phyloP scores from a whole-genome alignment of 2,329 filamentous ascomycete species.

The Westerdykella ornata region DNA sequence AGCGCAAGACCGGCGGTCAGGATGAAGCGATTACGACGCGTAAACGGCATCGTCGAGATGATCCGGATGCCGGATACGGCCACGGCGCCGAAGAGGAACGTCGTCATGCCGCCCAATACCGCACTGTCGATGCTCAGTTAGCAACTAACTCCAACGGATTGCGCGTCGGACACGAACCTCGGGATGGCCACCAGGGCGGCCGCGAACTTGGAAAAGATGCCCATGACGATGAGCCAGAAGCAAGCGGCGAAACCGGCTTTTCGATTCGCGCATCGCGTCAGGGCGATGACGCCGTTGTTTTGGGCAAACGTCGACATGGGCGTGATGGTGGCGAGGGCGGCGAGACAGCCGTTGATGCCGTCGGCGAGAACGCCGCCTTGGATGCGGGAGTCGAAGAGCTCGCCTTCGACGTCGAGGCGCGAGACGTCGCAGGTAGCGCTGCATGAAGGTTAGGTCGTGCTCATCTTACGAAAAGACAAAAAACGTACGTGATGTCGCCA shows the following conservation, averaged over 20 bases:
- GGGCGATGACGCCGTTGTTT: constrained; percentile 77
- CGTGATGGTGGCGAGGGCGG: constrained; percentile 70
- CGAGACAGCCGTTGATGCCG: constrained; percentile 66
- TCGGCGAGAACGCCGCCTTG: constrained; percentile 75
- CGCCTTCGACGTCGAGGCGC: constrained; percentile 64
- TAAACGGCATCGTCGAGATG: constrained; percentile 64
- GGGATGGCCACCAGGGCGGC: constrained; percentile 73
- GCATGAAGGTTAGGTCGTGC: too few relatives aligned
- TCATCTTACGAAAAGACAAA: too few relatives aligned
- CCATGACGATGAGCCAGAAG: constrained; percentile 72
- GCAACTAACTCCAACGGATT: too few relatives aligned
- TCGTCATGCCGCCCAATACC: constrained; percentile 52
- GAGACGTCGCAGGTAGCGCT: constrained; percentile 71
- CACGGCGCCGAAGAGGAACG: constrained; percentile 72
- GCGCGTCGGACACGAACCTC: too few relatives aligned
- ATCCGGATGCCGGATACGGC: constrained; percentile 73
- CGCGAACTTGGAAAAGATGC: constrained; percentile 76
- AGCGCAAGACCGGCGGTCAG: constrained; percentile 67
- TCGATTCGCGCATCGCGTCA: constrained; percentile 75
- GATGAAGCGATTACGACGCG: constrained; percentile 74
- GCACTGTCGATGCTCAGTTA: constrained; percentile 12
- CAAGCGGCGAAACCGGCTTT: constrained; percentile 73
- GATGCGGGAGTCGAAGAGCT: constrained; percentile 66
- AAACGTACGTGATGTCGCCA: constrained; percentile 58
- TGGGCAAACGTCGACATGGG: constrained; percentile 77